Evolutionary conservation across 495 filamentous ascomycete species (phyloP).

Genomic region (Tuber indicum): DNA sequence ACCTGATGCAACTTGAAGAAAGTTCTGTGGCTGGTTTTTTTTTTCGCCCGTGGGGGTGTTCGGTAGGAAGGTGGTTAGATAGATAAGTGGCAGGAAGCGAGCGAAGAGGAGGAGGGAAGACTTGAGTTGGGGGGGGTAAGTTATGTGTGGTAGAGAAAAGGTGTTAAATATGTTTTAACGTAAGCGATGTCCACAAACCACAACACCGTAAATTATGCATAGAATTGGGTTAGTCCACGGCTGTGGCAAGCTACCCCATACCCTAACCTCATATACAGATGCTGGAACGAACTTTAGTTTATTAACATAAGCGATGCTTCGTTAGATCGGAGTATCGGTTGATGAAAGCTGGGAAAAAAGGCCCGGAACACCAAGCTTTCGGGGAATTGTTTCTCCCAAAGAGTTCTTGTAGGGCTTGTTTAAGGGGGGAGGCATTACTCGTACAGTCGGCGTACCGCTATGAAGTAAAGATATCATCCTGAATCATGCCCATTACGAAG

Average conservation of each 20-base stretch:
- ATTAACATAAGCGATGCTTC: background rate
- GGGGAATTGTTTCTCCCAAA: background rate
- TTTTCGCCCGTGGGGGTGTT: background rate
- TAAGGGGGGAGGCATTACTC: background rate
- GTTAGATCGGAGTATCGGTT: background rate
- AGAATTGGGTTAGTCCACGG: background rate
- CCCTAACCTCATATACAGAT: background rate
- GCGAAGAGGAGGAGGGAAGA: background rate
- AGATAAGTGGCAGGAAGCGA: background rate
- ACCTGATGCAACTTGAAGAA: background rate
- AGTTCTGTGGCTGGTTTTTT: background rate
- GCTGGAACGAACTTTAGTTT: background rate
- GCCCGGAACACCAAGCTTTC: background rate
- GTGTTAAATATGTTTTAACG: background rate
- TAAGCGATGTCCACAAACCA: background rate
- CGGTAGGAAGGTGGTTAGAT: background rate
- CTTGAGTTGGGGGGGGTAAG: background rate
- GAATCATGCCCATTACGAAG: too few relatives aligned
- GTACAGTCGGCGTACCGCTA: background rate
- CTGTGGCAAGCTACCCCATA: background rate
- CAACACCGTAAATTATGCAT: background rate
- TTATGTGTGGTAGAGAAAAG: background rate
- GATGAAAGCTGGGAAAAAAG: background rate
- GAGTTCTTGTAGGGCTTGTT: background rate
- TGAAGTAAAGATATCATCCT: background rate